Conservation (phyloP, 2,329 filamentous ascomycete species). For the Exserohilum rostratum region DNA sequence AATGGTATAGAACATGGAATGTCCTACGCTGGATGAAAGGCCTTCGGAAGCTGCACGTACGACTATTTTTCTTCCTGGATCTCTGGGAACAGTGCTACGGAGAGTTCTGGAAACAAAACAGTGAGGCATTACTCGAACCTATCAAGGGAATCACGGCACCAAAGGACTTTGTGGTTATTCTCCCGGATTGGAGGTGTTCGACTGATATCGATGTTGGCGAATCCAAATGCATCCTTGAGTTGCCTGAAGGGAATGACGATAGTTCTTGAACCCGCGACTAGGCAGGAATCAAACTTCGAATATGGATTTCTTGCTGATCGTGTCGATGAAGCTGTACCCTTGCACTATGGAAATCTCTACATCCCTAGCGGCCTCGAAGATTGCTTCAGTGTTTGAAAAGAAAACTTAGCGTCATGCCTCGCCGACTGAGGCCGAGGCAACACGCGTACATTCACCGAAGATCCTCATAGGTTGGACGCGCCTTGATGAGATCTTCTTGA, state of each 20-base stretch:
- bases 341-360: too few species aligned
- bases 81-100: slow-evolving; percentile 11
- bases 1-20: slow-evolving; percentile 26
- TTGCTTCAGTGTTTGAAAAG: too few species aligned
- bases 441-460: too few species aligned
- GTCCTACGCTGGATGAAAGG: slow-evolving; percentile 21
- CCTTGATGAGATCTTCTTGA: too few species aligned
- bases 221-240: slow-evolving; percentile 14
- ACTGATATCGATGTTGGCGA: slow-evolving; percentile 16
- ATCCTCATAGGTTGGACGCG: too few species aligned
- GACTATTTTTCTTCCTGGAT: slow-evolving; percentile 12
- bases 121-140: slow-evolving; percentile 15
- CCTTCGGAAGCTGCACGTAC: slow-evolving; percentile 23
- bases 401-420: too few species aligned
- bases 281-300: background rate
- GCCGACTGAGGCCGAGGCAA: too few species aligned
- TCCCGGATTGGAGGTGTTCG: slow-evolving; percentile 23
- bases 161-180: slow-evolving; percentile 21
- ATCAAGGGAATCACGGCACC: slow-evolving; percentile 20
- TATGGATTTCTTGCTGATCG: background rate
- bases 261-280: background rate
- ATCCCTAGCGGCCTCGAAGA: too few species aligned
- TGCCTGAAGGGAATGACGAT: slow-evolving; percentile 3
- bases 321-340: background rate
- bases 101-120: slow-evolving; percentile 19